Evolutionary conservation across 805 yeast species (phyloP).

Genomic region (Yarrowia sp.): DNA sequence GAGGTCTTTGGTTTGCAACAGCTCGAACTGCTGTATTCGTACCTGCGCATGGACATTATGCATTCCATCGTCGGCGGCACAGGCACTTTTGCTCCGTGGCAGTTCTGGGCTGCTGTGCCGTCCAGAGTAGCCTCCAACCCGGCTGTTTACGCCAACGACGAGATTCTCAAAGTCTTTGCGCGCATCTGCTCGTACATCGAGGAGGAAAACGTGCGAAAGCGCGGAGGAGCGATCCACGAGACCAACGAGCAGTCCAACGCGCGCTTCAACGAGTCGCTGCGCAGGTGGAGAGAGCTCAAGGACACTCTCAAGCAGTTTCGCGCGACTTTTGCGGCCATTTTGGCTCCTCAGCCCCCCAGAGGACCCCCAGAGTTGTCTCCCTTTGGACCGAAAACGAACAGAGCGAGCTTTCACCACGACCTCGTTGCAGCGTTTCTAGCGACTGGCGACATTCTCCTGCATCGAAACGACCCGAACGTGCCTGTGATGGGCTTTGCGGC

Average conservation of each 20-base stretch:
- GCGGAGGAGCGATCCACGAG: neutral
- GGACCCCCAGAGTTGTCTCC: neutral
- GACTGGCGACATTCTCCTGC: neutral
- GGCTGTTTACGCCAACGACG: conserved; percentile 13
- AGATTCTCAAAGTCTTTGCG: conserved; percentile 5
- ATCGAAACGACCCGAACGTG: conserved; percentile 14
- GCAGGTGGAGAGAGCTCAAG: neutral
- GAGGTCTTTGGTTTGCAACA: neutral
- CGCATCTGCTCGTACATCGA: neutral
- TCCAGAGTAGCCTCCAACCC: neutral
- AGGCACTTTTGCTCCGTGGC: conserved; percentile 19
- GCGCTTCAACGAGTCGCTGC: neutral
- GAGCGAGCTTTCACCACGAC: conserved; percentile 2
- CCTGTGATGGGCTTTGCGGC: conserved; percentile 10
- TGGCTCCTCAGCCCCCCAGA: neutral
- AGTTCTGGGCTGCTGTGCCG: conserved; percentile 15
- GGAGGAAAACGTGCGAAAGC: conserved; percentile 7
- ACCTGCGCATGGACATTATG: conserved; percentile 25
- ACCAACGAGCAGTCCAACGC: neutral
- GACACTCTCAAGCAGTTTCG: neutral
- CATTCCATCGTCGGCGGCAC: conserved; percentile 21
- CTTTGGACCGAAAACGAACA: conserved; percentile 3
- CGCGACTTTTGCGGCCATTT: neutral
- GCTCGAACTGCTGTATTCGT: conserved; percentile 20
- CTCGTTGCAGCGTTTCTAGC: neutral